Percentiles rank a stretch among this genome's conserved stretches.
These are phyloP conservation scores for Buddleja alternifolia DNA, from an alignment of 257 asterid species.

Conservation along the genomic window DNA sequence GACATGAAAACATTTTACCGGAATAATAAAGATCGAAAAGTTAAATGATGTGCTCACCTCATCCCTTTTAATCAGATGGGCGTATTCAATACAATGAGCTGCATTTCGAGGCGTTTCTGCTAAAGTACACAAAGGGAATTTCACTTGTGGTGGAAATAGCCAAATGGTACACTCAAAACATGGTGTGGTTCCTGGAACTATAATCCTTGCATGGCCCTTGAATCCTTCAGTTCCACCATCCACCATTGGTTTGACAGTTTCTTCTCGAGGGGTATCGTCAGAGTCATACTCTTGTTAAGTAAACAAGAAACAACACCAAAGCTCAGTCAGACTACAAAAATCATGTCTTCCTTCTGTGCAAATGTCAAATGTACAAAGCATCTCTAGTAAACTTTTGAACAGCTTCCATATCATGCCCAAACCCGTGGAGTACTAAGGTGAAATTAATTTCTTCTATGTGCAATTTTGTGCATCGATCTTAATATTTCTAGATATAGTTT, in stretches of 20 bases:
- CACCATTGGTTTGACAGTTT: conserved; percentile 91
- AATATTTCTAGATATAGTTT: neutral
- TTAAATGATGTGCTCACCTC: conserved; percentile 54
- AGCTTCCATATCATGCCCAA: neutral
- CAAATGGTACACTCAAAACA: conserved; percentile 98
- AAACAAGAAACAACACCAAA: conserved; percentile 26
- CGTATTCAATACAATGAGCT: conserved; percentile 98
- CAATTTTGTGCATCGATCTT: neutral
- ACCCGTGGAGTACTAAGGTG: neutral
- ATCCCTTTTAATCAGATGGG: conserved; percentile 94
- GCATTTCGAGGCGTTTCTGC: conserved; percentile 99
- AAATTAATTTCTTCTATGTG: conserved; percentile 1
- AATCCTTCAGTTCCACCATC: conserved; percentile 99
- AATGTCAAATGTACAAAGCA: conserved; percentile 1
- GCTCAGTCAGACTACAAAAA: conserved; percentile 22
- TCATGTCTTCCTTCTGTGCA: neutral
- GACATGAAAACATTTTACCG: conserved; percentile 24
- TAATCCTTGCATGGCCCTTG: conserved; percentile 99
- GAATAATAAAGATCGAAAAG: conserved; percentile 1
- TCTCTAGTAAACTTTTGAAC: neutral
- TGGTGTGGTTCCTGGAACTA: conserved; percentile 92
- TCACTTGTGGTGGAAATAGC: conserved; percentile 98
- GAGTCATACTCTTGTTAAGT: conserved; percentile 68
- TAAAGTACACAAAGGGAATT: conserved; percentile 91
- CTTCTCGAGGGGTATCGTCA: conserved; percentile 73